Evolutionary conservation across 208 protist species (phyloP).

Genomic region (Leishmania aethiopica): DNA sequence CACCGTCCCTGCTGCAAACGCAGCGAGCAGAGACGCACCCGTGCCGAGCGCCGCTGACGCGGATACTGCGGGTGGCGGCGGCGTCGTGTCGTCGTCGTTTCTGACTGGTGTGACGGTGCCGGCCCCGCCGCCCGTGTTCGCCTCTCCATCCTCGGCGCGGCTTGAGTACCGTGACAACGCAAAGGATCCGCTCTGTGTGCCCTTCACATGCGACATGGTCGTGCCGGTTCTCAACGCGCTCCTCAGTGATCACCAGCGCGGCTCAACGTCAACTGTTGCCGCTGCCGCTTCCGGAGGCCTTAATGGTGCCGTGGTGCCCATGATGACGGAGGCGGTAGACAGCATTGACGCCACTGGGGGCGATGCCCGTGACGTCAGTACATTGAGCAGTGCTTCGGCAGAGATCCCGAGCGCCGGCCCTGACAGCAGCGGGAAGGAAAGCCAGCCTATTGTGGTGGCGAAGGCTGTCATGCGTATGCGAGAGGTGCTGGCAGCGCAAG

Average conservation of each 20-base stretch:
- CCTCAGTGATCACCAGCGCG: not conserved
- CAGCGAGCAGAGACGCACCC: not conserved
- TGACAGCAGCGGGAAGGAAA: not conserved
- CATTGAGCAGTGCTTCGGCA: not conserved
- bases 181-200: conserved; percentile 52
- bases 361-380: not conserved
- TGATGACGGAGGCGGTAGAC: not conserved
- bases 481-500: conserved; percentile 3
- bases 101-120: conserved; percentile 12
- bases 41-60: not conserved
- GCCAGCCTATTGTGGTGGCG: conserved; percentile 3
- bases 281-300: not conserved
- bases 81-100: not conserved
- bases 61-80: not conserved
- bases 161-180: conserved; percentile 56
- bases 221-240: not conserved
- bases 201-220: conserved; percentile 38
- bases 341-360: not conserved
- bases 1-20: not conserved
- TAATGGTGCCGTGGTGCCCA: not conserved
- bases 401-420: not conserved
- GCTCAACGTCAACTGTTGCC: not conserved
- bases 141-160: conserved; percentile 44
- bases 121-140: conserved; percentile 47
- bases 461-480: conserved; percentile 7